These are phyloP conservation scores for Saturnispora galanensis DNA, from an alignment of 805 yeast species.

Conservation along the genomic window DNA sequence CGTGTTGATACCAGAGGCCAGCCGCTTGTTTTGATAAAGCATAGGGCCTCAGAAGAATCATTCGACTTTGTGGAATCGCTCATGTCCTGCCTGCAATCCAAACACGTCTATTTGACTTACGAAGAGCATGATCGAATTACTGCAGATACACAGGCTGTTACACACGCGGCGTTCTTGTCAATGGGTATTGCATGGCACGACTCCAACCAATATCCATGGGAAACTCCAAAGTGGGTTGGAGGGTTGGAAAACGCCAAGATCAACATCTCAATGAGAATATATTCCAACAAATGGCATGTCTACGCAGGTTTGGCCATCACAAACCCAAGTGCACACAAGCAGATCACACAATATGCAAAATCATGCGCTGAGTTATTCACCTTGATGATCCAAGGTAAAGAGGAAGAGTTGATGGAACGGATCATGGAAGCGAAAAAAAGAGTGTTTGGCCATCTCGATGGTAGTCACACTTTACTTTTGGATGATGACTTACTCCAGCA, in stretches of 20 bases:
- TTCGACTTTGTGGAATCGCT: slow-evolving; percentile 53
- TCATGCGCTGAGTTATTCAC: slow-evolving; percentile 78
- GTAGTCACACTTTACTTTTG: slow-evolving; percentile 49
- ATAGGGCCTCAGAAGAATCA: slow-evolving; percentile 48
- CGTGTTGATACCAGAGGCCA: slow-evolving; percentile 82
- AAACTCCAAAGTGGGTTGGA: slow-evolving; percentile 73
- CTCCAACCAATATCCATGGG: slow-evolving; percentile 85
- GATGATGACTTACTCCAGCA: slow-evolving; percentile 73
- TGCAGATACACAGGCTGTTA: slow-evolving; percentile 97
- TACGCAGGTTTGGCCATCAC: slow-evolving; percentile 96
- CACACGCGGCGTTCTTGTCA: slow-evolving; percentile 92
- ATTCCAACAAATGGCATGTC: slow-evolving; percentile 93
- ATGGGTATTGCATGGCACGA: slow-evolving; percentile 97
- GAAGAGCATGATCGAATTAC: slow-evolving; percentile 88
- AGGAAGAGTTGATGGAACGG: slow-evolving; percentile 48
- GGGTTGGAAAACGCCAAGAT: slow-evolving; percentile 95
- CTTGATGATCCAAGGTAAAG: slow-evolving; percentile 64
- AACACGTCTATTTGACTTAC: slow-evolving; percentile 69
- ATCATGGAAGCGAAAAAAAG: slow-evolving; percentile 55
- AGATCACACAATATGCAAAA: slow-evolving; percentile 79
- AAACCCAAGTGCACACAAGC: slow-evolving; percentile 88
- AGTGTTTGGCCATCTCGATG: slow-evolving; percentile 62
- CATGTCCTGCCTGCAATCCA: slow-evolving; percentile 67
- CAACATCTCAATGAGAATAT: slow-evolving; percentile 84
- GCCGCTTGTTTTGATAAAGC: slow-evolving; percentile 80